Percentiles rank a stretch among this genome's conserved stretches.
Evolutionary conservation across 2,329 filamentous ascomycete species (phyloP).

Genomic region (Aspergillus tubingensis): DNA sequence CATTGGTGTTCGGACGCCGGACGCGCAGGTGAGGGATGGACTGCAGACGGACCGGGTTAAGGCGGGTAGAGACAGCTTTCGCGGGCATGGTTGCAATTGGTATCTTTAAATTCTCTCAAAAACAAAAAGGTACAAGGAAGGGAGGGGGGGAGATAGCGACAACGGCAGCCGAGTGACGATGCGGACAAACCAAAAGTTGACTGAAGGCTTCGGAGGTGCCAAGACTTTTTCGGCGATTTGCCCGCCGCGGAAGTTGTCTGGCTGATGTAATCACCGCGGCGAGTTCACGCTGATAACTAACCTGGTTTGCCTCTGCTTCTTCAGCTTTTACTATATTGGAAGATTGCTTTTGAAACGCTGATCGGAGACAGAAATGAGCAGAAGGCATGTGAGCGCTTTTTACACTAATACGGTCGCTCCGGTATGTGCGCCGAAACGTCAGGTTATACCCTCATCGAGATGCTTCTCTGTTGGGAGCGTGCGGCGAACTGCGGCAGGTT

Average conservation of each 20-base stretch:
- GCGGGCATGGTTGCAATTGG: constrained; percentile 42
- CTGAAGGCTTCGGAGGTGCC: constrained; percentile 24
- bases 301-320: background rate
- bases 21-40: constrained; percentile 60
- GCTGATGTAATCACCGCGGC: constrained; percentile 31
- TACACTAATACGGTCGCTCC: constrained; percentile 19
- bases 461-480: constrained; percentile 26
- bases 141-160: constrained; percentile 18
- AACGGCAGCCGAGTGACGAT: constrained; percentile 6
- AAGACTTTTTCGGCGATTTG: constrained; percentile 23
- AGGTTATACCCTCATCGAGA: constrained; percentile 9
- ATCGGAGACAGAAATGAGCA: constrained; percentile 23
- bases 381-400: constrained; percentile 18
- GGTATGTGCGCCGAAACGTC: constrained; percentile 14
- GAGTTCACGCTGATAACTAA: background rate
- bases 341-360: background rate
- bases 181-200: constrained; percentile 13
- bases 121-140: background rate
- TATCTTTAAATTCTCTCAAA: background rate
- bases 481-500: constrained; percentile 23
- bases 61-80: constrained; percentile 46
- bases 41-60: constrained; percentile 50
- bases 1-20: constrained; percentile 62
- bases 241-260: constrained; percentile 30
- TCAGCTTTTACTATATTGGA: background rate